Base-by-base conservation (phyloP, 225 moss, liverwort and hornwort genomes). In the Physcomitrellopsis africana region DNA sequence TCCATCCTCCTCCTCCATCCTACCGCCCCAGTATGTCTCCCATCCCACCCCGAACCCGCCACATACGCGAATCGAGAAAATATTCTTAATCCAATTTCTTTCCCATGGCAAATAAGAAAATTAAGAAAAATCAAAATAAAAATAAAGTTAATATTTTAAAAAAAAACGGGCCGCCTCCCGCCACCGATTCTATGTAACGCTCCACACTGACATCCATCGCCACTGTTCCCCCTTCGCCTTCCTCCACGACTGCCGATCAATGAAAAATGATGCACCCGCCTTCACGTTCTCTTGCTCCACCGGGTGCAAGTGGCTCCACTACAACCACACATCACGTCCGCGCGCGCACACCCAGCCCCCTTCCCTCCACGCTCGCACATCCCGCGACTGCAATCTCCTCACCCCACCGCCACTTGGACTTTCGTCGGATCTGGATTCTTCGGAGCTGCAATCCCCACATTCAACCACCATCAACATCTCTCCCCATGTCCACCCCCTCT, bases 21-120 rank as follows among this genome's bases (percentile, higher is more conserved):
- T 7, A 4, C 32, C 32, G 32, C 7, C 32, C 7, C 32, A 7
- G 32, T 37, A 7, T 37, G 5, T 4, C 32, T 2, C 32, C 32
- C 32, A 37, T 37, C 32, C 32, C 4, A 37, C 32, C 24, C 24
- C 24, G 24, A 24, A 24, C 24, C 32, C 32, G 32, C 32, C 32
- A 37, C 32, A 37, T 37, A 37, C 32, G 32, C 32, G 32, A 37
- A 37, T 37, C 32, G 5, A 37, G 5, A 55, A 77, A 77, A 69
- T 62, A 74, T 82, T 78, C 77, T 81, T 78, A 84, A 80, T 75
- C 80, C 77, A 69, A 65, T 82, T 85, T 82, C 85, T 87, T 80
- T 77, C 84, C 78, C 76, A 72, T 81, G 65, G 51, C 56, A 72
- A 59, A 73, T 52, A 74, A 78, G 71, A 85, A 76, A 78, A 78